Conservation (phyloP, 2,329 filamentous ascomycete genomes). For the Penicillium vulpinum region DNA sequence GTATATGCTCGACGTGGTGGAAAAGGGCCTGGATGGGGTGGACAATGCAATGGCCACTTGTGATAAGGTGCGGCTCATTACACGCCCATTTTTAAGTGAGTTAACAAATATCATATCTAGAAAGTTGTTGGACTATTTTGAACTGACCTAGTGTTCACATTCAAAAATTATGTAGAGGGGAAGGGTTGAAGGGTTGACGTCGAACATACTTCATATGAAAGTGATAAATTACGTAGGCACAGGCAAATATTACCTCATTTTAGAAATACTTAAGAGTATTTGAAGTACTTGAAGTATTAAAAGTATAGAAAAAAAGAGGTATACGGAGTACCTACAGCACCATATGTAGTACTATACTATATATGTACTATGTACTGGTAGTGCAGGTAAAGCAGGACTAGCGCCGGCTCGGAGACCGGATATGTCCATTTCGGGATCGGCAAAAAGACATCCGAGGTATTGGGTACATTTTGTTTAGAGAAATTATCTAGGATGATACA, state of each 20-base stretch:
- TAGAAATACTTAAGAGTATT: too few relatives aligned
- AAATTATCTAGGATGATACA: background rate
- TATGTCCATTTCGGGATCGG: background rate
- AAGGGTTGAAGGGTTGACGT: slow-evolving; percentile 22
- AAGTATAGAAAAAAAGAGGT: background rate
- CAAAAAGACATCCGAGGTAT: background rate
- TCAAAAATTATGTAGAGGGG: background rate
- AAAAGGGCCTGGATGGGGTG: slow-evolving; percentile 16
- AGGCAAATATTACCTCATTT: background rate
- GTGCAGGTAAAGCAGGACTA: too few relatives aligned
- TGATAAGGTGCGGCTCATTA: slow-evolving; percentile 1
- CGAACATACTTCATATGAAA: slow-evolving; percentile 18
- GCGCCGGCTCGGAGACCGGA: background rate
- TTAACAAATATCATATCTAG: slow-evolving; percentile 12
- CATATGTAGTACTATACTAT: background rate
- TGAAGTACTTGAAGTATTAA: too few relatives aligned
- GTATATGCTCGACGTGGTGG: slow-evolving; percentile 17
- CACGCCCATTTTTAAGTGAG: slow-evolving; percentile 2
- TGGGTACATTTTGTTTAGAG: background rate
- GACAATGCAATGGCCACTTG: slow-evolving; percentile 12
- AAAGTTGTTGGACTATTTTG: background rate
- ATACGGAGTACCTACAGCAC: background rate
- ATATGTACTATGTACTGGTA: too few relatives aligned
- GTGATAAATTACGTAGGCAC: background rate
- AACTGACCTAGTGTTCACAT: background rate